Conservation (phyloP, 768 basidiomycete species). For the Scleroderma bovista region DNA sequence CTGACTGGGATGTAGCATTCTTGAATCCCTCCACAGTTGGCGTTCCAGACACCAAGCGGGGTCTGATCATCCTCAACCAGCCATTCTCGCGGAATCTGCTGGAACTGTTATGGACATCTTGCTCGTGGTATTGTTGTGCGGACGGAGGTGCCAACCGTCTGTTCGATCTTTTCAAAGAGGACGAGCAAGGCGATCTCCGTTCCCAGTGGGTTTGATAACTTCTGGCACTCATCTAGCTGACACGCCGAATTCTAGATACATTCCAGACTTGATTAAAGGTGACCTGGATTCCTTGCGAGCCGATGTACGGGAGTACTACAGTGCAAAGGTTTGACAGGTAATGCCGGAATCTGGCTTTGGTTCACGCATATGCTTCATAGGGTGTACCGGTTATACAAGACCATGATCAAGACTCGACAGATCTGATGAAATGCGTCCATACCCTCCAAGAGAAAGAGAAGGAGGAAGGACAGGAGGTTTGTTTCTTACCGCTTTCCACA, state of each 20-base stretch:
- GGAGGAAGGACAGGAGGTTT: constrained; percentile 34
- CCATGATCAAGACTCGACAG: constrained; percentile 77
- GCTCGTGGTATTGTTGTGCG: constrained; percentile 61
- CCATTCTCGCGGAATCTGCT: constrained; percentile 68
- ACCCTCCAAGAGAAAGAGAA: constrained; percentile 57
- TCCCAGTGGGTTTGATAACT: constrained; percentile 8
- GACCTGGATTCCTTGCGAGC: constrained; percentile 85
- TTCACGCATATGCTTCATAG: constrained; percentile 31
- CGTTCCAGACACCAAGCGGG: constrained; percentile 26
- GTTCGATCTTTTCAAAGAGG: constrained; percentile 45
- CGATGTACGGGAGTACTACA: constrained; percentile 71
- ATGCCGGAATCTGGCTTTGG: neutral
- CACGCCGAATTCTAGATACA: constrained; percentile 40
- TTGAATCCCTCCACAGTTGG: constrained; percentile 13
- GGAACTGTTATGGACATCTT: constrained; percentile 49
- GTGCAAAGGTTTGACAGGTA: constrained; percentile 39
- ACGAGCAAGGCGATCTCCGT: neutral
- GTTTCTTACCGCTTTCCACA: neutral
- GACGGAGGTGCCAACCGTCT: constrained; percentile 88
- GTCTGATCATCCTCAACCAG: constrained; percentile 87
- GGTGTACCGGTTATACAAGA: constrained; percentile 67
- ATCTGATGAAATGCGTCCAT: constrained; percentile 87
- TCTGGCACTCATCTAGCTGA: constrained; percentile 1
- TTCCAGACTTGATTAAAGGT: constrained; percentile 88
- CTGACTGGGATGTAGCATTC: constrained; percentile 23